These are phyloP conservation scores for Curvularia lunata DNA, from an alignment of 2,329 filamentous ascomycete genomes.

Conservation along the genomic window DNA sequence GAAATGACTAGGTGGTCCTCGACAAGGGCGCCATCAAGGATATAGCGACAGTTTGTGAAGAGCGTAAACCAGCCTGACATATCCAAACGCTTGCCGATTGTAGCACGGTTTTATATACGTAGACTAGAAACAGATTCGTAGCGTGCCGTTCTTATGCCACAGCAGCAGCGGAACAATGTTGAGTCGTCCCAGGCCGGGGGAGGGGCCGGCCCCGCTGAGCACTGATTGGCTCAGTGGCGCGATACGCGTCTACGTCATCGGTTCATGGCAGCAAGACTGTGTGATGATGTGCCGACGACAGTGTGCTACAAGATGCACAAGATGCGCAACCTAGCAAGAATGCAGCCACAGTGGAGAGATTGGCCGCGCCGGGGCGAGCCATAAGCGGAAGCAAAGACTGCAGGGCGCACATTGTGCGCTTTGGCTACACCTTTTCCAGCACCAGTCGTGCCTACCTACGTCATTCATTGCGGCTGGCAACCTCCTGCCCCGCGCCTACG, in stretches of 20 bases:
- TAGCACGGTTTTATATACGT: neutral
- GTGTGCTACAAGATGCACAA: conserved; percentile 5
- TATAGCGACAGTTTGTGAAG: conserved; percentile 56
- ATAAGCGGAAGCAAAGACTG: conserved; percentile 8
- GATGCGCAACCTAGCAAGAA: neutral
- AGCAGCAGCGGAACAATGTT: conserved; percentile 8
- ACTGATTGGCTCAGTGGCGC: conserved; percentile 19
- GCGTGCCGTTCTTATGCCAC: conserved; percentile 8
- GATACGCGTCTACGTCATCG: conserved; percentile 23
- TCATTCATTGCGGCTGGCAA: conserved; percentile 21
- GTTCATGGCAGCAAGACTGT: conserved; percentile 9
- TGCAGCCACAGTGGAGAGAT: conserved; percentile 27
- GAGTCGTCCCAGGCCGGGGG: conserved; percentile 15
- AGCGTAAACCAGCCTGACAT: conserved; percentile 55
- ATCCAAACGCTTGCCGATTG: conserved; percentile 9
- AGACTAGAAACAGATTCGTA: conserved; percentile 9
- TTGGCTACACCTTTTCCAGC: conserved; percentile 19
- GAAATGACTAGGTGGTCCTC: conserved; percentile 55
- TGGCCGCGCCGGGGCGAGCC: conserved; percentile 8
- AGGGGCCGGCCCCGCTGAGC: conserved; percentile 14
- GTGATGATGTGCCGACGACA: conserved; percentile 16
- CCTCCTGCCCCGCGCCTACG: conserved; percentile 12
- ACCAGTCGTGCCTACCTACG: conserved; percentile 17
- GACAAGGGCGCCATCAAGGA: conserved; percentile 52
- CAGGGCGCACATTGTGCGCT: conserved; percentile 14